phyloP scores from a whole-genome alignment of 2,329 filamentous ascomycete genomes.

The Alternaria arborescens region DNA sequence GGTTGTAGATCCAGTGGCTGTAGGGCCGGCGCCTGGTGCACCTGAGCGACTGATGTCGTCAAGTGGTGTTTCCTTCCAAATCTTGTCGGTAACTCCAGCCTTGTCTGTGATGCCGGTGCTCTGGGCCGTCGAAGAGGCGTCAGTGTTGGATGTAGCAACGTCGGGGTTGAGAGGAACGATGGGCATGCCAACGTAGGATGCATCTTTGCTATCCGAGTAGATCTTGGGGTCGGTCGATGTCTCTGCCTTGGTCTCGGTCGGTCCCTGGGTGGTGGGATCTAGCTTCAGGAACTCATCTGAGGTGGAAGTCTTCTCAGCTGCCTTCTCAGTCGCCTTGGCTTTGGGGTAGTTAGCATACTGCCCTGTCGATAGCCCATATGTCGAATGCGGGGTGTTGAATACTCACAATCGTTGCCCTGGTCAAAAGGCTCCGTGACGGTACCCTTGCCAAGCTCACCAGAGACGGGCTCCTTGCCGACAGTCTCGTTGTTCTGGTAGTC shows the following conservation, averaged over 20 bases:
- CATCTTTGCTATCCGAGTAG: conserved; percentile 23
- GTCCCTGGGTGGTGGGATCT: conserved; percentile 20
- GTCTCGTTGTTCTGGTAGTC: conserved; percentile 43
- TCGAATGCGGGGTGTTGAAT: neutral
- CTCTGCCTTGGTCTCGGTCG: conserved; percentile 7
- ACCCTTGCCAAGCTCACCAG: conserved; percentile 74
- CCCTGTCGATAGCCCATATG: neutral
- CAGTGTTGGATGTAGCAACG: conserved; percentile 27
- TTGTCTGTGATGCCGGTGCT: conserved; percentile 42
- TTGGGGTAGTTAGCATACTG: conserved; percentile 2
- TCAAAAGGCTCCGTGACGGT: conserved; percentile 78
- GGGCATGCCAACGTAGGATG: conserved; percentile 26
- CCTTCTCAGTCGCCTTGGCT: conserved; percentile 16
- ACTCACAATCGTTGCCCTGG: conserved; percentile 66
- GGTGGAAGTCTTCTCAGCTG: conserved; percentile 10
- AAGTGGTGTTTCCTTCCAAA: conserved; percentile 41
- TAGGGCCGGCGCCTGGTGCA: conserved; percentile 30
- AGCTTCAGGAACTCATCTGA: conserved; percentile 27
- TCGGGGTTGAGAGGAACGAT: conserved; percentile 31
- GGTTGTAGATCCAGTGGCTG: conserved; percentile 11
- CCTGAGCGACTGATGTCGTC: conserved; percentile 35
- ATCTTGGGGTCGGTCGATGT: conserved; percentile 18
- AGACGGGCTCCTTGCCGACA: conserved; percentile 71
- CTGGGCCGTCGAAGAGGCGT: conserved; percentile 32
- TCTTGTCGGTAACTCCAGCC: conserved; percentile 35